Base-by-base conservation (phyloP, 177 flowering plant genomes). In the Vitis hybrid region DNA sequence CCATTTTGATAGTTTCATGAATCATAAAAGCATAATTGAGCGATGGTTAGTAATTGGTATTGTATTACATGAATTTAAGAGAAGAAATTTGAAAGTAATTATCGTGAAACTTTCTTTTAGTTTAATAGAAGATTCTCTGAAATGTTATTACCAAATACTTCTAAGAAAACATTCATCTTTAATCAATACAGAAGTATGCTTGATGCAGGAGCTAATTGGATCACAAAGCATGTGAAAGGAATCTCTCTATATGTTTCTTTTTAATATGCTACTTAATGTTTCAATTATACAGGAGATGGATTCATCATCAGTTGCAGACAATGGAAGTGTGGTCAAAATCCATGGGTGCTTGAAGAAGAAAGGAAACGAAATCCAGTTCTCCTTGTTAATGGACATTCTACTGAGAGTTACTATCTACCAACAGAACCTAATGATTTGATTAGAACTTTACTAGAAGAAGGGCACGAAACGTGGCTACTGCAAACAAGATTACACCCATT, bases 341-440 rank as follows among this genome's bases (percentile, higher is more conserved):
- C 39, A 15, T 19, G 65, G 75, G 72, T 10, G 63, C 56, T 16
- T 63, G 73, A 64, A 55, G 83, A 48, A 70, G 73, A 73, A 29
- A 75, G 50, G 15, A 61, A 70, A 56, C 49, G 22, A 74, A 64
- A 78, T 76, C 89, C 85, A 13, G 82, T 88, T 69, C 84, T 86
- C n/a, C 73, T 88, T 52, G 53, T 86, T 45, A 86, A 86, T 78
- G 91, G 89, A 16, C 73, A 86, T 66, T 71, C 87, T 16, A 72
- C 79, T n/a, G 92, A 88, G 70, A 83, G 83, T 75, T 88, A 71
- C 70, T 83, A 81, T 60, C 75, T 88, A n/a, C 88, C 92, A 64
- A 88, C 86, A n/a, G 92, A 88, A 75, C 85, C 81, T 10, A 79
- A 73, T 57, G 92, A 88, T 75, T 70, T 88, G 58, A 79, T 86